Evolutionary conservation across 345 rosid species (phyloP).

Genomic region (Draba incana): DNA sequence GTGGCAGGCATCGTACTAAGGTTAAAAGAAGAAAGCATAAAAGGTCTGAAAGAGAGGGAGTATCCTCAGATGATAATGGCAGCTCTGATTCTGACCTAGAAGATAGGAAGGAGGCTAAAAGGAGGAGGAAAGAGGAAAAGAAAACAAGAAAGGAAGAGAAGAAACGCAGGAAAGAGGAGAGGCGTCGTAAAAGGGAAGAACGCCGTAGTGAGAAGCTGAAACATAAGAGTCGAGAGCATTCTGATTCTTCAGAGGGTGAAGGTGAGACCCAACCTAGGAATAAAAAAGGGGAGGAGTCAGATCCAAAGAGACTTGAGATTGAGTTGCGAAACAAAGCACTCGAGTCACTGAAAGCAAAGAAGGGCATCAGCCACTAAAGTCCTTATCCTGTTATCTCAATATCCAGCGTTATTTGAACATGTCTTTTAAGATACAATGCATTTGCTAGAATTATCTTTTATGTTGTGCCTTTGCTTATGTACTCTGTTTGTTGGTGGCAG

Average conservation of each 20-base stretch:
- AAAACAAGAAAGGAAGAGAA: conserved; percentile 82
- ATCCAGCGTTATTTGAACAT: conserved; percentile 39
- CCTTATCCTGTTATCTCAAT: conserved; percentile 10
- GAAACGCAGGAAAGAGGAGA: conserved; percentile 75
- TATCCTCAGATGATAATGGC: conserved; percentile 59
- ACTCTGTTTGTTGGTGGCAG: conserved; percentile 89
- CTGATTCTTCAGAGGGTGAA: conserved; percentile 61
- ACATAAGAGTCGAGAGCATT: conserved; percentile 49
- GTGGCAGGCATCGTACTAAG: conserved; percentile 47
- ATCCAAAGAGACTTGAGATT: conserved; percentile 85
- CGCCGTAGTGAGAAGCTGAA: conserved; percentile 71
- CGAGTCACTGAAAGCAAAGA: conserved; percentile 95
- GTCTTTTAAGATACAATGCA: conserved; percentile 34
- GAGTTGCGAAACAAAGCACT: conserved; percentile 94
- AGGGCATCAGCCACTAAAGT: conserved; percentile 60
- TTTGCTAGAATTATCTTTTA: conserved; percentile 31
- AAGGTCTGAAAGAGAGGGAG: conserved; percentile 55
- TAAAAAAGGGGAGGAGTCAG: conserved; percentile 51
- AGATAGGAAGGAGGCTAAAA: conserved; percentile 83
- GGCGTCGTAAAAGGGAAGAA: conserved; percentile 73
- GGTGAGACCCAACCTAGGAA: conserved; percentile 43
- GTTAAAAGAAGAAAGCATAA: conserved; percentile 68
- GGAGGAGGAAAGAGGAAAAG: conserved; percentile 89
- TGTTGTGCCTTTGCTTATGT: conserved; percentile 45
- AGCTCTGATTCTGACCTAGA: conserved; percentile 71